A percentile compares a stretch with the other conserved stretches of the same genome.
These are phyloP conservation scores for Aspergillus tubingensis DNA, from an alignment of 2,329 filamentous ascomycete genomes.

Conservation along the genomic window DNA sequence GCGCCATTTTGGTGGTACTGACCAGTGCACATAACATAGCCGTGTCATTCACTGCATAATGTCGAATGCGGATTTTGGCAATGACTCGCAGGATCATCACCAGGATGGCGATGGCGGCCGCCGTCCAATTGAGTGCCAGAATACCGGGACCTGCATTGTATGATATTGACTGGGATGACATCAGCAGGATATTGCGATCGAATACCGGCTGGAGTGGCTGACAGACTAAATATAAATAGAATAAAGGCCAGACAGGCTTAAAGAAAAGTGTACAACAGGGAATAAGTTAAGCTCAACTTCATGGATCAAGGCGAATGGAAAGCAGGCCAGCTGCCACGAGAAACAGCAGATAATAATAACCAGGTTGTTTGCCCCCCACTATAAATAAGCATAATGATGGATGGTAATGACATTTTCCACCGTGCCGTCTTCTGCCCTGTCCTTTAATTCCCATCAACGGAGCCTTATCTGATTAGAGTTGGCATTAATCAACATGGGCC, in stretches of 20 bases:
- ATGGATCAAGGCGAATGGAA: not conserved
- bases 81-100: conserved; percentile 6
- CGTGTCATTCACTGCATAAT: conserved; percentile 13
- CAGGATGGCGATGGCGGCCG: conserved; percentile 5
- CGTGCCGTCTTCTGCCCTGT: not conserved
- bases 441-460: not conserved
- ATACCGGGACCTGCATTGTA: not conserved
- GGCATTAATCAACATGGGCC: not conserved
- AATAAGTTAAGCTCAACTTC: not conserved
- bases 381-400: not conserved
- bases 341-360: not conserved
- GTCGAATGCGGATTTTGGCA: conserved; percentile 14
- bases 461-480: not conserved
- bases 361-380: not conserved
- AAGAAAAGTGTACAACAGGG: not conserved
- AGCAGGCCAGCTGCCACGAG: not conserved
- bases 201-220: not conserved
- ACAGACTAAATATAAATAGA: no score
- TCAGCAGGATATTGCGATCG: not conserved
- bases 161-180: not conserved
- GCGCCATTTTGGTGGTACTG: not conserved
- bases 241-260: not conserved
- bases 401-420: not conserved
- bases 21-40: conserved; percentile 15
- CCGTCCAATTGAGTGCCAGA: conserved; percentile 3